Conservation (phyloP, 805 yeast genomes). For the Debaryomyces castellii region DNA sequence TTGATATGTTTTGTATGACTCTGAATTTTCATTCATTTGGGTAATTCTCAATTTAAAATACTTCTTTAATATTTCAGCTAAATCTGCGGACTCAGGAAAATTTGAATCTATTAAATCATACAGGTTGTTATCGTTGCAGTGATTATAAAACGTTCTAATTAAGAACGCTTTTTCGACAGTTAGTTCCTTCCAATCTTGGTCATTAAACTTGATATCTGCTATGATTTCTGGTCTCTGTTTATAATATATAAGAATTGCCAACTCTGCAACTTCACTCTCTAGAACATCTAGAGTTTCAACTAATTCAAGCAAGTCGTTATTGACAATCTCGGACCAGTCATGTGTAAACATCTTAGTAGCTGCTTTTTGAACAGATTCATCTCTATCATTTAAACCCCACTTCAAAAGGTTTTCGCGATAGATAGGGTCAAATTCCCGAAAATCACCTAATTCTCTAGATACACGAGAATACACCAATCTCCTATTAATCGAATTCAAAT, state of each 20-base stretch:
- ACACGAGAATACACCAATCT: slow-evolving; percentile 68
- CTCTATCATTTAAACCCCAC: slow-evolving; percentile 91
- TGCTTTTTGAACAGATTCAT: slow-evolving; percentile 66
- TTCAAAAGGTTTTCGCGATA: slow-evolving; percentile 65
- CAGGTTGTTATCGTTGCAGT: slow-evolving; percentile 56
- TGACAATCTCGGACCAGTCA: slow-evolving; percentile 68
- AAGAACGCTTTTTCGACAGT: slow-evolving; percentile 76
- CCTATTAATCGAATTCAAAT: slow-evolving; percentile 69
- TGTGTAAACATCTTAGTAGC: slow-evolving; percentile 67
- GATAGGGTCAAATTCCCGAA: slow-evolving; percentile 47
- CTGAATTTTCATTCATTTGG: slow-evolving; percentile 20
- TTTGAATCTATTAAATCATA: slow-evolving; percentile 59
- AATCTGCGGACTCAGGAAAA: slow-evolving; percentile 76
- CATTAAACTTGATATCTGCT: slow-evolving; percentile 56
- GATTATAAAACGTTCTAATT: slow-evolving; percentile 62
- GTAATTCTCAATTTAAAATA: slow-evolving; percentile 52
- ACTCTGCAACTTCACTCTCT: slow-evolving; percentile 64
- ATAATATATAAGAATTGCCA: slow-evolving; percentile 65
- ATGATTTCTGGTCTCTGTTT: slow-evolving; percentile 62
- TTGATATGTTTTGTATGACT: slow-evolving; percentile 18
- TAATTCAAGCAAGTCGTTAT: slow-evolving; percentile 70
- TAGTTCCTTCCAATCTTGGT: slow-evolving; percentile 65
- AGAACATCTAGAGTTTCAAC: slow-evolving; percentile 70
- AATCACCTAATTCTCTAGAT: slow-evolving; percentile 65
- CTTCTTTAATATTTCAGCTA: slow-evolving; percentile 57